Percentiles rank a stretch among this genome's conserved stretches.
These are phyloP conservation scores for Vigna radiata DNA, from an alignment of 306 rosid genomes.

Conservation along the genomic window DNA sequence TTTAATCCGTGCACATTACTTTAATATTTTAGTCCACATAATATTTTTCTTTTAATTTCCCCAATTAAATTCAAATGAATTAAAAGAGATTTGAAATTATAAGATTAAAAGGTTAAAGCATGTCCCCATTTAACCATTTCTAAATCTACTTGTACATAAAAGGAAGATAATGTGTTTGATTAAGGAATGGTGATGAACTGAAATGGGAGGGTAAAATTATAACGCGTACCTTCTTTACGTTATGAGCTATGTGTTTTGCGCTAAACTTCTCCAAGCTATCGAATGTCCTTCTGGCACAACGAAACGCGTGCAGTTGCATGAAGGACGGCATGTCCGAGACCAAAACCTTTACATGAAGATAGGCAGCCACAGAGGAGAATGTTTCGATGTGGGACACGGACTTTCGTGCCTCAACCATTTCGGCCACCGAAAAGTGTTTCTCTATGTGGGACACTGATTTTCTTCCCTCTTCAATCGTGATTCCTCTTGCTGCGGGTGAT, in stretches of 20 bases:
- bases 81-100: no score
- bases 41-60: no score
- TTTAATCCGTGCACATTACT: no score
- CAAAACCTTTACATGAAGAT: slow-evolving; percentile 84
- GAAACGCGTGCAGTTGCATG: slow-evolving; percentile 95
- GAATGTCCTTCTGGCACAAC: slow-evolving; percentile 76
- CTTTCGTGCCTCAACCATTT: slow-evolving; percentile 61
- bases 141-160: no score
- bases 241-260: slow-evolving; percentile 77
- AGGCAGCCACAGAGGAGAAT: slow-evolving; percentile 63
- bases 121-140: no score
- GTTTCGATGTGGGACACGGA: slow-evolving; percentile 90
- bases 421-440: slow-evolving; percentile 27
- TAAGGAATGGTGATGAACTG: slow-evolving; percentile 9
- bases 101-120: no score
- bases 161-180: no score
- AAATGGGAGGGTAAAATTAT: neutral
- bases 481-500: slow-evolving; percentile 40
- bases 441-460: slow-evolving; percentile 51
- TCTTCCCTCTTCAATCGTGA: slow-evolving; percentile 48
- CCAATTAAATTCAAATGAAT: no score
- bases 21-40: no score
- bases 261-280: slow-evolving; percentile 89
- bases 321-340: slow-evolving; percentile 88
- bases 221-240: slow-evolving; percentile 81